Evolutionary conservation across 345 rosid species (phyloP), one percentile per base, ranked within the genome.

Genomic region (Acer campestre): DNA sequence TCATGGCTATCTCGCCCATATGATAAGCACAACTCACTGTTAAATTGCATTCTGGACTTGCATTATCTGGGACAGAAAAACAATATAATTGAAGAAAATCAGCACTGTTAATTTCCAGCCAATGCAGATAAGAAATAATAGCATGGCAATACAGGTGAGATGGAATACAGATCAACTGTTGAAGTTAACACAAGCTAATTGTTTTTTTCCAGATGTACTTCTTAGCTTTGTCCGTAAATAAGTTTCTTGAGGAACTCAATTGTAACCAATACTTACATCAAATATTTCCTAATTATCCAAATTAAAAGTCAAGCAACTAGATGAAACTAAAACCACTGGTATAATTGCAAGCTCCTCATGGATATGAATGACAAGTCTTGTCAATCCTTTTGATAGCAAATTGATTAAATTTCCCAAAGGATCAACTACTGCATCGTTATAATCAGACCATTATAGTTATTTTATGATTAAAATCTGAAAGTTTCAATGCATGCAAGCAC

Each of bases 1-100:
- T 89, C 98, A 94, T 89, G 76, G 97, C 98, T 78, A 90, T 85
- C 90, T 96, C 99, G 67, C 98, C 99, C 94, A 93, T 88, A 83
- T 87, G 83, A 84, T 92, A 96, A 53, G 95, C 89, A 89, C 94
- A 91, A 77, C 81, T 90, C 73, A 88, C 73, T 42, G 88, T 88
- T 82, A 96, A 84, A 85, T 96, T 96, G 88, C 95, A 86, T 77
- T 96, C 99, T 51, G 98, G 97, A 88, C 91, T 92, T 75, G 90
- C 89, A 87, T 88, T 86, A 80, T 89, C 99, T 96, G 91, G 68
- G 6, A 76, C 63, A 79, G 12, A 77, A 27, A 22, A 72, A 68
- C 14, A 56, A 69, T 61, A 67, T 38, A 67, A 78, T 66, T 53
- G 67, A 29, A 58, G 55, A 70, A 74, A 62, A 48, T 14, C 14